These are phyloP conservation scores for Micractinium conductrix DNA, from an alignment of 139 green algal genomes.

Conservation along the genomic window DNA sequence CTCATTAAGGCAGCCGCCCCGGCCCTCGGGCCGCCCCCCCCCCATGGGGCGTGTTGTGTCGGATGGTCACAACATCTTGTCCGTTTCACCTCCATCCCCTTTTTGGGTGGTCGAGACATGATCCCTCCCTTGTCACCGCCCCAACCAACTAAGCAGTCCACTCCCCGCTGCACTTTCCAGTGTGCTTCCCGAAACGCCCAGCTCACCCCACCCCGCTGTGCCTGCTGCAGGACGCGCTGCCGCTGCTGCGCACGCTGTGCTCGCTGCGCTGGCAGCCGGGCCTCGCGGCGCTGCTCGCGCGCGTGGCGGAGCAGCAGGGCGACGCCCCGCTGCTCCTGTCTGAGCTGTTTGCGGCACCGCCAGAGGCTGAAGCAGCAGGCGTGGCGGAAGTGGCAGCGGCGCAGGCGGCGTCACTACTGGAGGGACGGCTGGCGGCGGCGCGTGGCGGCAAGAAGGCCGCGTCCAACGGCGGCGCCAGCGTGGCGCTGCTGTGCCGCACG, in stretches of 20 bases:
- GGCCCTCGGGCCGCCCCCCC: neutral
- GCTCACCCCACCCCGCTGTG: too few relatives aligned
- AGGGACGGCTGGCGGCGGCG: neutral
- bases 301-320: constrained; percentile 2
- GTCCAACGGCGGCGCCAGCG: neutral
- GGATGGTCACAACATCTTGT: too few relatives aligned
- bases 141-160: too few relatives aligned
- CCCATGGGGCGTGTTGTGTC: too few relatives aligned
- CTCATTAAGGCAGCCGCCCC: constrained; percentile 39
- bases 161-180: too few relatives aligned
- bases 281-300: neutral
- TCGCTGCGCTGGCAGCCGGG: constrained; percentile 40
- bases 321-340: constrained; percentile 8
- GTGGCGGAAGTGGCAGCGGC: neutral
- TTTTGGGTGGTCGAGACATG: too few relatives aligned
- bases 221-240: constrained; percentile 33
- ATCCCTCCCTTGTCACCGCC: too few relatives aligned
- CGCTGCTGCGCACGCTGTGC: constrained; percentile 51
- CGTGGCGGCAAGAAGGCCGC: constrained; percentile 1
- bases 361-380: neutral
- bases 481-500: constrained; percentile 24
- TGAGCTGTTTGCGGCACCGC: constrained; percentile 3
- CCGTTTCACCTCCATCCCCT: too few relatives aligned
- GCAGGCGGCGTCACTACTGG: neutral
- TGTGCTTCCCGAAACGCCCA: too few relatives aligned